Percentiles rank a stretch among this genome's conserved stretches.
Evolutionary conservation across 352 stramenopile genomes (phyloP).

Genomic region (Globisporangium paroecandrum): DNA sequence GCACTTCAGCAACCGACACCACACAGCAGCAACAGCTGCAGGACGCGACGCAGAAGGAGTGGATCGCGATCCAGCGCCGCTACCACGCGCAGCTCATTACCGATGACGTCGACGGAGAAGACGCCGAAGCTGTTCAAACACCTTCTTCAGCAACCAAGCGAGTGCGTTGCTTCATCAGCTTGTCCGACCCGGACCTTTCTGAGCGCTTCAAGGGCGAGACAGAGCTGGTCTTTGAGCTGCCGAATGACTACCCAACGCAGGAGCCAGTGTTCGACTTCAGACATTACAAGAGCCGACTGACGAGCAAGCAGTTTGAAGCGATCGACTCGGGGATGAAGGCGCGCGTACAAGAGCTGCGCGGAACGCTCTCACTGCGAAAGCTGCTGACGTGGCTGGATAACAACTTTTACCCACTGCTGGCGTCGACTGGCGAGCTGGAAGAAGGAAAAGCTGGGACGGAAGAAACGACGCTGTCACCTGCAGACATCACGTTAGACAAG

Average conservation of each 20-base stretch:
- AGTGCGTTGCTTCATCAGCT: constrained; percentile 47
- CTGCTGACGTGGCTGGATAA: constrained; percentile 85
- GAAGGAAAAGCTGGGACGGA: constrained; percentile 9
- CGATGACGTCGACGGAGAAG: constrained; percentile 17
- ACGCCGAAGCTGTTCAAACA: not conserved
- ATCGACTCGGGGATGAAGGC: constrained; percentile 36
- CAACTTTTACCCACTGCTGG: constrained; percentile 45
- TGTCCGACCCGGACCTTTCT: constrained; percentile 64
- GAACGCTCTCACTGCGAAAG: constrained; percentile 55
- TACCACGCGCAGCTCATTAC: constrained; percentile 45
- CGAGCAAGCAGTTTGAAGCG: constrained; percentile 25
- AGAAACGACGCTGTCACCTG: not conserved
- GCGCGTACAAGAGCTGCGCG: constrained; percentile 37
- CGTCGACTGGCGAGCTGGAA: constrained; percentile 8
- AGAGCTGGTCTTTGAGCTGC: constrained; percentile 51
- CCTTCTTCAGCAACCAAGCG: constrained; percentile 8
- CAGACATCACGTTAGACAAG: not conserved
- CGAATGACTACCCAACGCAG: constrained; percentile 45
- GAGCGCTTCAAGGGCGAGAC: constrained; percentile 51
- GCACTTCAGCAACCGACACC: not conserved
- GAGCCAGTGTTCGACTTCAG: constrained; percentile 46
- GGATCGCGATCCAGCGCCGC: constrained; percentile 58
- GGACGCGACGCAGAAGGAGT: constrained; percentile 48
- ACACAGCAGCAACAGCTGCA: constrained; percentile 26
- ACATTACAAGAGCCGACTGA: constrained; percentile 49